These are phyloP conservation scores for Boletus pseudopeckii DNA, from an alignment of 768 basidiomycete genomes.

Conservation along the genomic window DNA sequence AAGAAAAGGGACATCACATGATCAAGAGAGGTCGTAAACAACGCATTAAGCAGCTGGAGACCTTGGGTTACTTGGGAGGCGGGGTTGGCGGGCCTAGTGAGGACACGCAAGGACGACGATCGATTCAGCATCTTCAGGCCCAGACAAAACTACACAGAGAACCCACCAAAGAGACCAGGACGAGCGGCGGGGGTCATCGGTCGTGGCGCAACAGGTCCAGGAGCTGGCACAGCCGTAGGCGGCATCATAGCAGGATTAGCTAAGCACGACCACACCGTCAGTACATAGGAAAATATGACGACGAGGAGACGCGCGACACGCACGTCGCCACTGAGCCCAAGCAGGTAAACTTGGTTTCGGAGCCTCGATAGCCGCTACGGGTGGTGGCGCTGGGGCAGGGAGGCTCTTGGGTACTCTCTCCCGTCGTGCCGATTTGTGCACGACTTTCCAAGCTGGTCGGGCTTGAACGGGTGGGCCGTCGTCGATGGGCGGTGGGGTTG, in stretches of 20 bases:
- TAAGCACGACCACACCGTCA: constrained; percentile 23
- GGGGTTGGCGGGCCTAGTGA: constrained; percentile 42
- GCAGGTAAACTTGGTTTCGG: constrained; percentile 60
- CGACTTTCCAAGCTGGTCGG: constrained; percentile 71
- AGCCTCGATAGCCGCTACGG: constrained; percentile 38
- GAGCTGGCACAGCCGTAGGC: constrained; percentile 42
- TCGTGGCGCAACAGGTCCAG: constrained; percentile 30
- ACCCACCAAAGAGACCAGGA: constrained; percentile 63
- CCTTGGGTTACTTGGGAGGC: constrained; percentile 37
- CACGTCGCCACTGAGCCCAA: constrained; percentile 87
- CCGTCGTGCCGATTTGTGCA: constrained; percentile 60
- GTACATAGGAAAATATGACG: background rate
- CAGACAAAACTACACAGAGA: background rate
- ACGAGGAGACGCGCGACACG: background rate
- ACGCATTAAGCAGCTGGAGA: background rate
- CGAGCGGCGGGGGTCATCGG: constrained; percentile 50
- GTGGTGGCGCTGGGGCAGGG: constrained; percentile 33
- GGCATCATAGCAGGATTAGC: constrained; percentile 66
- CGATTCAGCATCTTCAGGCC: background rate
- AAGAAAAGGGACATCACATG: background rate
- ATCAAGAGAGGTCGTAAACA: background rate
- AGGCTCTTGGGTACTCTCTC: constrained; percentile 43
- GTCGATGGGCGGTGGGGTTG: constrained; percentile 46
- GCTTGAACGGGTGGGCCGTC: constrained; percentile 47
- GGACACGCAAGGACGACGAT: background rate